These are phyloP conservation scores for Chaetomium globosum DNA, from an alignment of 2,329 filamentous ascomycete species.

Conservation along the genomic window DNA sequence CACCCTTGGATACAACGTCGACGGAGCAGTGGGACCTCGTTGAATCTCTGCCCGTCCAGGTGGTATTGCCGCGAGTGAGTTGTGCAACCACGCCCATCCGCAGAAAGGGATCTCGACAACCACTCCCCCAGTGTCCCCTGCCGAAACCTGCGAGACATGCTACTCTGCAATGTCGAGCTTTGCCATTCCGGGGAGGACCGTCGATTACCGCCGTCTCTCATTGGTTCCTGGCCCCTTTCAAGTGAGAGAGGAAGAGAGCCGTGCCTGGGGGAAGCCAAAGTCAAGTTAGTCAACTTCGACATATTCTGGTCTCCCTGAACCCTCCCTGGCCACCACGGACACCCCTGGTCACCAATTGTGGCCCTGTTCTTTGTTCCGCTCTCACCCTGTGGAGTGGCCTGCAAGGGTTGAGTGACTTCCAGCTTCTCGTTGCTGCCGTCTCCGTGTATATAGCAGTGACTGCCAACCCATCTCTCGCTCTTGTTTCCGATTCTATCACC, in stretches of 20 bases:
- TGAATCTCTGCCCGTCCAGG: background rate
- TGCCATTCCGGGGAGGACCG: conserved; percentile 13
- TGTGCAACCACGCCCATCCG: conserved; percentile 18
- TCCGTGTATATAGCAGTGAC: conserved; percentile 34
- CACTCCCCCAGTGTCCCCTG: conserved; percentile 15
- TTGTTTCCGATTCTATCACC: conserved; percentile 27
- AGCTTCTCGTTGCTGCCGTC: conserved; percentile 3
- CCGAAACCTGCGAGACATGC: conserved; percentile 11
- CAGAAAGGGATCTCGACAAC: conserved; percentile 13
- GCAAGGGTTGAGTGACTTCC: conserved; percentile 9
- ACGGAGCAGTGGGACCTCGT: background rate
- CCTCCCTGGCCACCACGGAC: conserved; percentile 3
- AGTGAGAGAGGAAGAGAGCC: background rate
- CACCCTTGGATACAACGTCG: conserved; percentile 12
- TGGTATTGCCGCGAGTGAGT: conserved; percentile 21
- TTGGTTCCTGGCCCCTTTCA: conserved; percentile 13
- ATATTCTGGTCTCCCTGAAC: conserved; percentile 7
- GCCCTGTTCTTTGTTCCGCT: conserved; percentile 14
- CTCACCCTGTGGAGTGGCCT: conserved; percentile 17
- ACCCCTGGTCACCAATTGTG: conserved; percentile 10
- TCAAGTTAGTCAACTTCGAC: conserved; percentile 1
- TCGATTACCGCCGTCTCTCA: conserved; percentile 7
- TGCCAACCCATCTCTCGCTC: conserved; percentile 22
- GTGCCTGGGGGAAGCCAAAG: conserved; percentile 10
- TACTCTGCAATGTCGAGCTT: conserved; percentile 20